Evolutionary conservation across 1,139 yeast species (phyloP), one percentile per base, ranked within the genome.

Genomic region (Pichia sp.): DNA sequence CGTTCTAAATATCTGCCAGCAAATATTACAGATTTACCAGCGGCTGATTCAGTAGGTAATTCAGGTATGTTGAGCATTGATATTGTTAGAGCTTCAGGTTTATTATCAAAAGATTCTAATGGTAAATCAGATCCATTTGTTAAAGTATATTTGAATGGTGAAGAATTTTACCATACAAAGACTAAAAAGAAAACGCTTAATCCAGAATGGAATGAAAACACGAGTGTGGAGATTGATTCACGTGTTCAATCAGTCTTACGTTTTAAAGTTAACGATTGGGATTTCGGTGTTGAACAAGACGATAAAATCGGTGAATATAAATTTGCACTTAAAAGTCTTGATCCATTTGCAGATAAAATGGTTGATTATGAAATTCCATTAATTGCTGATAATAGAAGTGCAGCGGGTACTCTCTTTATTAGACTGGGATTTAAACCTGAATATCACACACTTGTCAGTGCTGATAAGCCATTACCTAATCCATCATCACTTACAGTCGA

Each of bases 61-160:
- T 75, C 82, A 55, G 99, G 99, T 65, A 71, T 71, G 34, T 69
- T 90, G 54, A 73, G 75, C n/a, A 73, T 89, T 34, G 78, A 76
- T 37, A 75, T 86, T 11, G 57, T 81, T 44, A 74, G 74, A 48
- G 97, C 94, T 3, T 75, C 74, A n/a, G 78, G 78, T 46, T 74
- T 94, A 54, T 78, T 84, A 45, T 75, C 96, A 11, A 94, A 92
- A 30, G 99, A 92, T 66, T 73, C 87, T 31, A 83, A 85, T 57
- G 97, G 97, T 48, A 85, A 84, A 64, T 87, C 96, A 7, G 99
- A 92, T 67, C 99, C 99, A 53, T 92, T 81, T 62, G 75, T 82
- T 51, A 77, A 81, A 60, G 75, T 87, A 52, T 78, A 68, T 59
- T 67, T 88, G 61, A 79, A 87, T 63, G 82, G 83, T 32, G 72